Percentiles rank a stretch among this genome's conserved stretches.
Conservation (phyloP, 805 yeast species). For the Brettanomyces sp. region DNA sequence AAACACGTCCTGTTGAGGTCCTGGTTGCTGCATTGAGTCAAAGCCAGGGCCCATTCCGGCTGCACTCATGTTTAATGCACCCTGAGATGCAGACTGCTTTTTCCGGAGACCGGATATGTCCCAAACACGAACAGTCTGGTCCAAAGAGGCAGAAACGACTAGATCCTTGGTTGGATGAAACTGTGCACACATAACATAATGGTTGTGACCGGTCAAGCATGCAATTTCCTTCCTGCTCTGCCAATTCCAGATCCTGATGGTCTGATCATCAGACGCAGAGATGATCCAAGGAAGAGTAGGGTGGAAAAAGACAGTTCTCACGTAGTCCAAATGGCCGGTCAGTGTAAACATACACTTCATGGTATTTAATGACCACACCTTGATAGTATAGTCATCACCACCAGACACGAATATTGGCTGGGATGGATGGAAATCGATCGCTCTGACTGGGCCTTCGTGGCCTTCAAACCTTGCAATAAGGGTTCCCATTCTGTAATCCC, state of each 20-base stretch:
- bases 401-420: slow-evolving; percentile 96
- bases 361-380: slow-evolving; percentile 91
- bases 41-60: slow-evolving; percentile 20
- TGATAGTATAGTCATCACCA: slow-evolving; percentile 92
- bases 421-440: slow-evolving; percentile 93
- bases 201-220: slow-evolving; percentile 95
- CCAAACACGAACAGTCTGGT: slow-evolving; percentile 99
- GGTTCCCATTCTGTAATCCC: slow-evolving; percentile 99
- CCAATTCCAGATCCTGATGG: slow-evolving; percentile 99
- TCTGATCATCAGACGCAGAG: slow-evolving; percentile 94
- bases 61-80: slow-evolving; percentile 6
- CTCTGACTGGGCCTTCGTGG: slow-evolving; percentile 97
- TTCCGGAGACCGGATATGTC: slow-evolving; percentile 92
- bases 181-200: slow-evolving; percentile 96
- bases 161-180: slow-evolving; percentile 95
- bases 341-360: slow-evolving; percentile 87
- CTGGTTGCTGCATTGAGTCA: slow-evolving; percentile 39
- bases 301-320: slow-evolving; percentile 91
- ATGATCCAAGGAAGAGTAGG: slow-evolving; percentile 96
- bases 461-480: slow-evolving; percentile 93
- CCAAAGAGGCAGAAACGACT: slow-evolving; percentile 90
- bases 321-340: slow-evolving; percentile 90
- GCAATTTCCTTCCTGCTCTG: slow-evolving; percentile 97
- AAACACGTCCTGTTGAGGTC: slow-evolving; percentile 85
- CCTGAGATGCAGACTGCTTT: slow-evolving; percentile 74